Evolutionary conservation across 805 yeast species (phyloP), one percentile per base, ranked within the genome.

Genomic region (Nakazawaea siamensis): DNA sequence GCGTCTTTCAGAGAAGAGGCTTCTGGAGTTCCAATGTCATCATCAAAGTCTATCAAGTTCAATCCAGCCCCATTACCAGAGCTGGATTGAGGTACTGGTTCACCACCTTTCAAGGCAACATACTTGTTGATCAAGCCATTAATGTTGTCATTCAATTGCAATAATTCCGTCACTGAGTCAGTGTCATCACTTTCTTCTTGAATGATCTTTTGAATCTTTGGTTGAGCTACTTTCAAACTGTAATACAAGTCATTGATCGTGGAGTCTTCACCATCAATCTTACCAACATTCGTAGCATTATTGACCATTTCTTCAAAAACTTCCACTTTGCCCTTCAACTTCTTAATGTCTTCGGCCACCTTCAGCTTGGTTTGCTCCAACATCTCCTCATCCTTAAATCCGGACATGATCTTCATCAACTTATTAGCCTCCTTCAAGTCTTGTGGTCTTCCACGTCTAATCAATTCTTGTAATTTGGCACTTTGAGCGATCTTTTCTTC

Each of bases 391-490:
- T 83, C 86, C 55, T 83, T 83, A 65, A 86, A 92, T 5, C 99
- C 99, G 4, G 97, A 95, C 96, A 92, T 87, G 46, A 92, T 76
- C 55, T 90, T 87, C 98, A 92, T 92, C 57, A 92, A 70, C 47
- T 83, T 85, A 58, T 92, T 92, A 29, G 99, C 99, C 58, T 92
- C 98, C 48, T 80, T 84, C 51, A 92, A 71, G 60, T 92, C 99
- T 43, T 80, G 83, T 5, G 98, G 97, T 55, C 84, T 81, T 27
- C 97, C 98, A 49, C 97, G 73, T 60, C 97, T 78, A 43, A 92
- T 83, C 43, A 92, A 69, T 57, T 92, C 98, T 60, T 92, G 98
- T 44, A 92, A 70, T 60, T 92, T 92, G 13, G 98, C 97, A 43
- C 84, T 73, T 52, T 88, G 96, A 2, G 94, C 97, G 33, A 86